phyloP scores from a whole-genome alignment of 176 grass and related monocot species.

The Hordeum marinum region DNA sequence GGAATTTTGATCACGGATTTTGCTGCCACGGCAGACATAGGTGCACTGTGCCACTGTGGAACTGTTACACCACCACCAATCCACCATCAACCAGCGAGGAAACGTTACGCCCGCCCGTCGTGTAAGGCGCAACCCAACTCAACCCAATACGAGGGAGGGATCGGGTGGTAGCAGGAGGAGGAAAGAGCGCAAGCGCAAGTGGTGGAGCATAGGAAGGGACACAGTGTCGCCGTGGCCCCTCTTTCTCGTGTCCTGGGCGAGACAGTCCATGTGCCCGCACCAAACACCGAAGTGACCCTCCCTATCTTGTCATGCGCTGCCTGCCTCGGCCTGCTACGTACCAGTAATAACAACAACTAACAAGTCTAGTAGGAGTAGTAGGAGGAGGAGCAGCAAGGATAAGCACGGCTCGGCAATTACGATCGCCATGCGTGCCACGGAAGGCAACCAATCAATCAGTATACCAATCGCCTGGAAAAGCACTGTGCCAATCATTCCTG shows the following conservation, averaged over 20 bases:
- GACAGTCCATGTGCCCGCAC: constrained; percentile 48
- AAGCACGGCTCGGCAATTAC: neutral
- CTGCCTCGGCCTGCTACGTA: neutral
- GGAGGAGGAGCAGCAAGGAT: neutral
- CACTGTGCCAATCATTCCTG: neutral
- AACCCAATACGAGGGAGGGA: neutral
- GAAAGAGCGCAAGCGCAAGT: neutral
- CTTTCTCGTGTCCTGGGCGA: neutral
- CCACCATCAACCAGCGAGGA: neutral
- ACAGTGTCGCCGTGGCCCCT: neutral
- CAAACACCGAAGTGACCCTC: constrained; percentile 41
- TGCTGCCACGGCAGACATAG: neutral
- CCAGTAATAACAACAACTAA: neutral
- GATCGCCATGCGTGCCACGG: neutral
- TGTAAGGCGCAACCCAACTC: neutral
- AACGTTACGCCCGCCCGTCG: neutral
- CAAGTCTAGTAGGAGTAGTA: no score
- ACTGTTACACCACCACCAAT: neutral
- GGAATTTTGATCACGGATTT: neutral
- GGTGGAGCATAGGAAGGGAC: constrained; percentile 14
- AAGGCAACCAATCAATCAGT: neutral
- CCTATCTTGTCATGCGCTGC: neutral
- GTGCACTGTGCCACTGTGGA: no score
- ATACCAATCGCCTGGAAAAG: neutral
- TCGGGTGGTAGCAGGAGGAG: neutral